Evolutionary conservation across 345 rosid species (phyloP), one percentile per base, ranked within the genome.

Genomic region (Moricandia moricandioides): DNA sequence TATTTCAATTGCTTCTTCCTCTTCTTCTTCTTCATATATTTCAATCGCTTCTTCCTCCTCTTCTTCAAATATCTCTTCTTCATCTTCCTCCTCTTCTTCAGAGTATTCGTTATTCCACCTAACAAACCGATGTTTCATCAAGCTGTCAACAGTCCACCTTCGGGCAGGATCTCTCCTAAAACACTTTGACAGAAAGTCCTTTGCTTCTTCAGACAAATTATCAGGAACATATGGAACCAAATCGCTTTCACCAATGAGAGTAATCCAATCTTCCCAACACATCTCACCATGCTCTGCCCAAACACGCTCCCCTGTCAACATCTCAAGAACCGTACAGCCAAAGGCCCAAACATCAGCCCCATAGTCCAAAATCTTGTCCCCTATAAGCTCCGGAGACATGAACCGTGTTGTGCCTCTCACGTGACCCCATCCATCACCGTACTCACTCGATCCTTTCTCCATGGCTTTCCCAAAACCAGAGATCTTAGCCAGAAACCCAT

Each of bases 241-340:
- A 12, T 17, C 56, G 7, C 63, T 61, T 12, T 61, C 45, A 27
- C 49, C 37, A 6, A 75, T 30, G n/a, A 75, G 57, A 62, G 8
- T 16, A 13, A 52, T n/a, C 79, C 43, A 69, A 52, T 24, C 27
- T 61, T 69, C 57, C 74, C 69, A 37, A 6, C 9, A 18, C 51
- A 67, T 7, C 55, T 49, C 54, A 7, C 60, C 73, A 8, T 47
- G 49, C 68, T 51, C 74, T 0, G 26, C 45, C 79, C 79, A 75
- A 61, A 27, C 79, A 1, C 9, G 6, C 61, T 69, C 58, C 40
- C 69, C 79, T 5, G 35, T 69, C 57, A 75, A 29, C 74, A 75
- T 75, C 69, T 69, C 74, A 68, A 68, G 39, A 29, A 75, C 74
- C 2, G 69, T 61, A 56, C 79, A 75, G 0, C 79, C 79, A 52